Conservation (phyloP, 2,329 filamentous ascomycete genomes). For the Elsinoe perseae region DNA sequence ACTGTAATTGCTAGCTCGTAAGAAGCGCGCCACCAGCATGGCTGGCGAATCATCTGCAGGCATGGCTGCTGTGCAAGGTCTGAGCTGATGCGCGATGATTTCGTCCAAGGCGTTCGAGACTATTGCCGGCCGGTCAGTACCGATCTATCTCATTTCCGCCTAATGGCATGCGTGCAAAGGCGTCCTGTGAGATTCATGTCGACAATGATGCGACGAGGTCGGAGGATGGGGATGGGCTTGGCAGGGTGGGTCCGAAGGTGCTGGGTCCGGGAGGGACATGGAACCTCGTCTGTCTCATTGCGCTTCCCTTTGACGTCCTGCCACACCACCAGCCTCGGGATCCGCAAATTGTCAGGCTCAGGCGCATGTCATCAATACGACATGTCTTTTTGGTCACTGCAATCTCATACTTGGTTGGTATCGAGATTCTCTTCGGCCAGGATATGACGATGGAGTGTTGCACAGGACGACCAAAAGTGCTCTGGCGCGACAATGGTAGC, state of each 20-base stretch:
- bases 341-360: background rate
- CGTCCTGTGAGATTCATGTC: background rate
- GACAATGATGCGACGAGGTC: background rate
- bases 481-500: background rate
- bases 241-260: background rate
- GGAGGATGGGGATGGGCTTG: background rate
- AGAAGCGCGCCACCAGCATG: slow-evolving; percentile 32
- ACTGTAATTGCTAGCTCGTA: slow-evolving; percentile 32
- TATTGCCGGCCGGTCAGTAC: background rate
- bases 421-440: background rate
- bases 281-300: background rate
- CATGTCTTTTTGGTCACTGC: background rate
- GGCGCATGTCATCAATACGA: background rate
- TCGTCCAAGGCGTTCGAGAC: background rate
- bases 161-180: background rate
- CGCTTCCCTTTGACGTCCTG: background rate
- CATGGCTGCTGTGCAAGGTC: slow-evolving; percentile 21
- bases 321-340: background rate
- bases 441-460: background rate
- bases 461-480: background rate
- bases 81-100: background rate
- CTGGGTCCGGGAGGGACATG: background rate
- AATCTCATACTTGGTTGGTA: background rate
- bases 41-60: slow-evolving; percentile 30
- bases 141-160: background rate